Evolutionary conservation across 1,284 basidiomycete species (phyloP).

Genomic region (Tremellales sp.): DNA sequence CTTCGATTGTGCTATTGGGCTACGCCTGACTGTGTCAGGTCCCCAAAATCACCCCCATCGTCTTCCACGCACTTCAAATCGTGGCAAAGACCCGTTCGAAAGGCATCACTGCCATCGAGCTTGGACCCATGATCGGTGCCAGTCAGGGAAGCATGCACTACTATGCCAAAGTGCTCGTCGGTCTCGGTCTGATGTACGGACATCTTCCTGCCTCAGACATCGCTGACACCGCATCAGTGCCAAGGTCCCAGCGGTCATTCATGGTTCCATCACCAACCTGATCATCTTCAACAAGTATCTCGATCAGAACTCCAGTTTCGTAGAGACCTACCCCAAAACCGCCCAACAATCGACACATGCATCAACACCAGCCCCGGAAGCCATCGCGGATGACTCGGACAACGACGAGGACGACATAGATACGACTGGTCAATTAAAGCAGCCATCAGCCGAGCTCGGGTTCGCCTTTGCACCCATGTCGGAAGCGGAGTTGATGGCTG

Average conservation of each 20-base stretch:
- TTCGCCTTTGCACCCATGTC: conserved; percentile 31
- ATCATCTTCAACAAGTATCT: conserved; percentile 38
- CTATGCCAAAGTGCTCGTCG: conserved; percentile 36
- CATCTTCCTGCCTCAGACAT: not conserved
- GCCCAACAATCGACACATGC: conserved; percentile 18
- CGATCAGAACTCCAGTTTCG: conserved; percentile 33
- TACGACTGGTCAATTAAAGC: too few species aligned
- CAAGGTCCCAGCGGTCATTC: conserved; percentile 34
- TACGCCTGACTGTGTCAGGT: conserved; percentile 24
- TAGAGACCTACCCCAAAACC: too few species aligned
- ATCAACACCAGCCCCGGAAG: not conserved
- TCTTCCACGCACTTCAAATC: conserved; percentile 33
- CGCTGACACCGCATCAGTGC: conserved; percentile 28
- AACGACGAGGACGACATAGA: conserved; percentile 11
- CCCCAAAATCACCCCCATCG: conserved; percentile 29
- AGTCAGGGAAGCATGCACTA: conserved; percentile 41
- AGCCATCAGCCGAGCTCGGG: conserved; percentile 17
- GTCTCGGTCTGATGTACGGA: conserved; percentile 34
- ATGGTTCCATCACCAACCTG: conserved; percentile 34
- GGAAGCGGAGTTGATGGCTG: conserved; percentile 33
- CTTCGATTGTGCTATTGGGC: not conserved
- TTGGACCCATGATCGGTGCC: conserved; percentile 35
- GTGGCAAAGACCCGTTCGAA: conserved; percentile 26
- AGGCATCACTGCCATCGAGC: conserved; percentile 35
- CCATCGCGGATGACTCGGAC: conserved; percentile 5